Base-by-base conservation (phyloP, 2,329 filamentous ascomycete genomes). In the Sporothrix globosa region DNA sequence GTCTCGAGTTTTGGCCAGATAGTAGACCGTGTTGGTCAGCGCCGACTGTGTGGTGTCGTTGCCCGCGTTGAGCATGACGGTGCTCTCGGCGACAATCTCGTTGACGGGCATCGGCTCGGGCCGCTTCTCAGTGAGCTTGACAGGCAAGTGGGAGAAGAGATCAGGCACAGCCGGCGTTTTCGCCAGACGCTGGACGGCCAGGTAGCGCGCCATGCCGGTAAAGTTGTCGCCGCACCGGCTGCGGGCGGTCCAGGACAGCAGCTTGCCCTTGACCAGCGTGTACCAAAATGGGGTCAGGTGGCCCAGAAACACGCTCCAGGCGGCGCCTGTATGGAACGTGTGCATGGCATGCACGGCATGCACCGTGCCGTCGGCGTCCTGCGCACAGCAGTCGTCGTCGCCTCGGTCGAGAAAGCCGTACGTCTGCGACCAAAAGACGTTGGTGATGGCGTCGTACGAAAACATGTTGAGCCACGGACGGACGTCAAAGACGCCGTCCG, bases 11-110 rank as follows among this genome's bases (percentile, higher is more conserved):
- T 24, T 27, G 27, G 53, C 53, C 53, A 56, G 9, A 34, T n/a
- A 56, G 53, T 56, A 56, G 53, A 56, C 27, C 1, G 53, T 56
- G 27, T 56, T 56, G 53, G 53, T 56, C 24, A 56, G 53, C 11
- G 53, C 53, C 27, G 53, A 56, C 53, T 56, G 53, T 5, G 53
- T 56, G 27, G 53, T 56, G 53, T 56, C 53, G 53, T 56, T 56
- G 53, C 53, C 53, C 27, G 53, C 53, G 53, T 56, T 56, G 13
- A 56, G 53, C 53, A 56, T 56, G 27, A 56, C 53, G 14, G 53
- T 27, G 27, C 53, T 56, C 53, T 56, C 53, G 14, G 53, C 53
- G 27, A 56, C 53, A 9, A 56, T 56, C 27, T 56, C 53, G 14
- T 56, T 24, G 24, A 56, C 3, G 13, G 19, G 53, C 53, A 56